Percentiles rank a stretch among this genome's conserved stretches.
Evolutionary conservation across 176 grass and related monocot species (phyloP).

Genomic region (Bonia amplexicaulis): DNA sequence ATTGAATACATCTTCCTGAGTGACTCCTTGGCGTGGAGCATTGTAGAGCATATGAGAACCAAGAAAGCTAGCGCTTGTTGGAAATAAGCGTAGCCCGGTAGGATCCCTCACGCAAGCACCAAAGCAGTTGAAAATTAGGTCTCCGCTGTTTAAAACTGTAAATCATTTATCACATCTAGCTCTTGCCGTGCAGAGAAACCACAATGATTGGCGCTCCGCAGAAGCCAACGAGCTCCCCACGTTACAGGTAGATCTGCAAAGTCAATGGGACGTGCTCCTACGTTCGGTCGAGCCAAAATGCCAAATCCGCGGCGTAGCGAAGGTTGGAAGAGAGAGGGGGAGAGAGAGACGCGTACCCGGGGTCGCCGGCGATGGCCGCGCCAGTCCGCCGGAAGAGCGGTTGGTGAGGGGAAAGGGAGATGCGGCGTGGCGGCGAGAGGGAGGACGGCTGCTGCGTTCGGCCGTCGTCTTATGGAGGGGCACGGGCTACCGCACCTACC

Average conservation of each 20-base stretch:
- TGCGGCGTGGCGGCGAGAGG: neutral
- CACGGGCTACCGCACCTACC: too few species aligned
- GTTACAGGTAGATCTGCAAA: neutral
- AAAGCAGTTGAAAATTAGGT: neutral
- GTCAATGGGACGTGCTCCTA: neutral
- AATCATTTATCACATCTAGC: neutral
- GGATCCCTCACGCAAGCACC: neutral
- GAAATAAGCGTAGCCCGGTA: neutral
- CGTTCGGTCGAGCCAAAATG: neutral
- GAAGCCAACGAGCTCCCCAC: neutral
- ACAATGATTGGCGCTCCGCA: neutral
- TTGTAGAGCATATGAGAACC: constrained; percentile 10
- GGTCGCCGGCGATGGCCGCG: neutral
- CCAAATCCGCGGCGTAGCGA: neutral
- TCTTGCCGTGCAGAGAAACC: neutral
- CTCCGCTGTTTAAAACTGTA: neutral
- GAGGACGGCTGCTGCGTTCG: neutral
- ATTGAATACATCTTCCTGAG: constrained; percentile 43
- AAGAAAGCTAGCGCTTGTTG: neutral
- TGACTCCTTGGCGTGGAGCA: constrained; percentile 39
- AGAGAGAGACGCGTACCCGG: neutral
- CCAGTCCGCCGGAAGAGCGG: neutral
- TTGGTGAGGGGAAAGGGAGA: neutral
- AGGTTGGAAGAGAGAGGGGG: neutral
- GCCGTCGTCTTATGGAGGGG: neutral